Percentiles rank a stretch among this genome's conserved stretches.
Conservation (phyloP, 257 asterid species). For the Nicotiana undulata region DNA sequence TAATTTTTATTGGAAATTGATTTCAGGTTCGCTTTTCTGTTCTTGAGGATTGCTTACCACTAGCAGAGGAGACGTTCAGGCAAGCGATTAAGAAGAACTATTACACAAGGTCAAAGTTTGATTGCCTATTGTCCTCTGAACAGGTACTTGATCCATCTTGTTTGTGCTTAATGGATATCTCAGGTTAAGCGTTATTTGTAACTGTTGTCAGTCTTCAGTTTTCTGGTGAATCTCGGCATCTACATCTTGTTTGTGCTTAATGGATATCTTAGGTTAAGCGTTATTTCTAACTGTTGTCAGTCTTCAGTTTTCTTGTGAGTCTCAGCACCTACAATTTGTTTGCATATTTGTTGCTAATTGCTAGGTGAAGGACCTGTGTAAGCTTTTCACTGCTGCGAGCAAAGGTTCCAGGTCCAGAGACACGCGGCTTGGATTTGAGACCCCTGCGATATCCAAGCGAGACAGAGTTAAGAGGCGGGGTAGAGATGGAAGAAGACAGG, state of each 20-base stretch:
- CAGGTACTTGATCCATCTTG: neutral
- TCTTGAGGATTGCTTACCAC: constrained; percentile 6
- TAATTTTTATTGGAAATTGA: neutral
- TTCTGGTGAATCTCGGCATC: neutral
- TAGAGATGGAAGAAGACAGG: neutral
- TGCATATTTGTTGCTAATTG: neutral
- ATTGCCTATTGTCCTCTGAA: neutral
- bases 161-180: neutral
- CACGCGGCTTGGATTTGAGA: neutral
- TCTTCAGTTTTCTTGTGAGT: neutral
- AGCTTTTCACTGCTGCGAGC: neutral
- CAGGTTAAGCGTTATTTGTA: neutral
- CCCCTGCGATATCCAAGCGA: neutral
- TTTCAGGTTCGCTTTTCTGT: constrained; percentile 8
- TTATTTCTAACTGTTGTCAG: neutral
- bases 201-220: neutral
- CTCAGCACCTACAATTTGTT: neutral
- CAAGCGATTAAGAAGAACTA: constrained; percentile 4
- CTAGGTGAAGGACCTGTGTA: constrained; percentile 6
- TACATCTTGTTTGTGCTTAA: neutral
- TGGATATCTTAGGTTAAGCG: neutral
- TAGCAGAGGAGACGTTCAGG: constrained; percentile 7
- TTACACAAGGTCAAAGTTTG: neutral
- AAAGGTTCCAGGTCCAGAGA: neutral
- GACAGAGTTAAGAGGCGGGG: neutral